A percentile compares a stretch with the other conserved stretches of the same genome.
phyloP scores from a whole-genome alignment of 345 rosid species.

The Euphorbia tirucalli region DNA sequence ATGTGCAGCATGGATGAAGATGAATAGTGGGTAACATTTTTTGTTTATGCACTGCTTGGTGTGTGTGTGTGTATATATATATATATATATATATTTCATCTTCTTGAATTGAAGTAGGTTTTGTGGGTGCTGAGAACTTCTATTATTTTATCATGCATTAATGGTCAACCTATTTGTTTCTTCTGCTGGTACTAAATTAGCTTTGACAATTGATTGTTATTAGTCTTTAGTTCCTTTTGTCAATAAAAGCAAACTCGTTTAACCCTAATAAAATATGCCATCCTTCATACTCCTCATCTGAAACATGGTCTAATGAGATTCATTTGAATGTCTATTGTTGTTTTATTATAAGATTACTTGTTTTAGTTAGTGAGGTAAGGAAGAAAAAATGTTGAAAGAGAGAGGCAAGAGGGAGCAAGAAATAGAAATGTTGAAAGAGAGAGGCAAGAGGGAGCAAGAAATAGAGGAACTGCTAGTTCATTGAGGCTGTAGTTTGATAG shows the following conservation, averaged over 20 bases:
- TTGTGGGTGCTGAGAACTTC: neutral
- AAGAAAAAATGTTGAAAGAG: no score
- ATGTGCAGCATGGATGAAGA: neutral
- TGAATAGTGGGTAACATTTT: neutral
- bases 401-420: no score
- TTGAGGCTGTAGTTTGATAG: no score
- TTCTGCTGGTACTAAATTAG: no score
- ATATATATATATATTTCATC: neutral
- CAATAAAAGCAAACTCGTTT: neutral
- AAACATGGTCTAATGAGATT: neutral
- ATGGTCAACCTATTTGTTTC: no score
- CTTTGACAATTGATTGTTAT: neutral
- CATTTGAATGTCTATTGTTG: neutral
- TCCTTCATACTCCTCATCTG: neutral
- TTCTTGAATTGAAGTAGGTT: neutral
- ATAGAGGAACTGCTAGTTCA: no score
- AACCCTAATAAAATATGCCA: neutral
- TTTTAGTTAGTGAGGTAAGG: no score
- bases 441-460: no score
- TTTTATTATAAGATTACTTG: no score
- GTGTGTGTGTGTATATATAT: neutral
- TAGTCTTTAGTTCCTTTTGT: neutral
- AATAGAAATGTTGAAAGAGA: no score
- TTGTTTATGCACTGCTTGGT: neutral
- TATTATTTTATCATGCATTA: neutral